Evolutionary conservation across 1,284 basidiomycete genomes (phyloP).

Genomic region (Entoloma clypeatum): DNA sequence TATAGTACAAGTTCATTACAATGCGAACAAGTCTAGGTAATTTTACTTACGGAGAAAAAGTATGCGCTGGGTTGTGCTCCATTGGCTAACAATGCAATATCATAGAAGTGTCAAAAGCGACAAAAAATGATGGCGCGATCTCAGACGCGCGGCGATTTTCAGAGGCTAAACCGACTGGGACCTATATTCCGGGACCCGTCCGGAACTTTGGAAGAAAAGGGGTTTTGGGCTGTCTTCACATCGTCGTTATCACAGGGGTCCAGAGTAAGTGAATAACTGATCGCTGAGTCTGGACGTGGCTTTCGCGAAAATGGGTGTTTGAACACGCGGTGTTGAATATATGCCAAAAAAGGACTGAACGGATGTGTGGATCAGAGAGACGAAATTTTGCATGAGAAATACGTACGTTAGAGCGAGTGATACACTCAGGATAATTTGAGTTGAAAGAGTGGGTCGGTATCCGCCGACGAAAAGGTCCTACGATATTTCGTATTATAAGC

Average conservation of each 20-base stretch:
- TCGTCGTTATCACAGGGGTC: constrained; percentile 11
- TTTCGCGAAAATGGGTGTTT: constrained; percentile 31
- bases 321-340: constrained; percentile 40
- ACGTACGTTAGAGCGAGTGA: constrained; percentile 44
- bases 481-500: constrained; percentile 6
- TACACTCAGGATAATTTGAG: constrained; percentile 43
- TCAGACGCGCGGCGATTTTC: no score
- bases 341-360: constrained; percentile 36
- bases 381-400: constrained; percentile 2
- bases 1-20: no score
- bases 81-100: no score
- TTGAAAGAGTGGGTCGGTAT: constrained; percentile 44
- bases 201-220: constrained; percentile 13
- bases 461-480: constrained; percentile 44
- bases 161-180: constrained; percentile 15
- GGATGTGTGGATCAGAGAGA: neutral
- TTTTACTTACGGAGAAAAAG: no score
- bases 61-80: no score
- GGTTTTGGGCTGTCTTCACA: constrained; percentile 7
- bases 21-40: no score
- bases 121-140: no score
- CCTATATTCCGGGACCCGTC: constrained; percentile 10
- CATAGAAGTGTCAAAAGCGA: no score
- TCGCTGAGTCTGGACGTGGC: constrained; percentile 9
- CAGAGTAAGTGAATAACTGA: constrained; percentile 1